Evolutionary conservation across 352 stramenopile genomes (phyloP).

Genomic region (Pythium guiyangense): DNA sequence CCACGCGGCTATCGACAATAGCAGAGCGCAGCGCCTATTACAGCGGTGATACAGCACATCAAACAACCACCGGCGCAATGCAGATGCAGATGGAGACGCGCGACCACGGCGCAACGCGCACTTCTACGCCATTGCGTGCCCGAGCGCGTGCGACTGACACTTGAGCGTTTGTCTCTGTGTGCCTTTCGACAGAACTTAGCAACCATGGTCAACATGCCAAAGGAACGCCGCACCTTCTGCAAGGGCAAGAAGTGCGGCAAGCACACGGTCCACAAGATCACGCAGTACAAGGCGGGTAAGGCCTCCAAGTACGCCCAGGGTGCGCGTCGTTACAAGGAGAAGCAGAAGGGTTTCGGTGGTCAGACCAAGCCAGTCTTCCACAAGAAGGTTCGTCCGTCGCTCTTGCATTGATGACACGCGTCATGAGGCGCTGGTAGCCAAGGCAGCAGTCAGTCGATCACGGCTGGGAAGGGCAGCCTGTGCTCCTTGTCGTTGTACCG

Average conservation of each 20-base stretch:
- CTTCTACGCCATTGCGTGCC: not conserved
- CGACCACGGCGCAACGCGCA: not conserved
- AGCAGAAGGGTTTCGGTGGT: slow-evolving; percentile 99
- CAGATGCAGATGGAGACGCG: not conserved
- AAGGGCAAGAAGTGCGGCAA: slow-evolving; percentile 99
- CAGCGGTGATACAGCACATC: too few relatives aligned
- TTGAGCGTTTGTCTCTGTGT: not conserved
- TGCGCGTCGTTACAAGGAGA: slow-evolving; percentile 97
- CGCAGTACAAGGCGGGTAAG: slow-evolving; percentile 99
- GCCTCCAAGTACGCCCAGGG: slow-evolving; percentile 99
- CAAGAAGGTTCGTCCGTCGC: slow-evolving; percentile 91
- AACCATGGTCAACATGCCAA: slow-evolving; percentile 99
- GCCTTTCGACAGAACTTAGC: slow-evolving; percentile 48
- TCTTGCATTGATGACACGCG: too few relatives aligned
- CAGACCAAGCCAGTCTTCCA: slow-evolving; percentile 99
- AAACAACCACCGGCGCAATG: not conserved
- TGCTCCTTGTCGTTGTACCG: too few relatives aligned
- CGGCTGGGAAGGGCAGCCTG: not conserved
- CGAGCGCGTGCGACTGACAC: not conserved
- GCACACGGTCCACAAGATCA: slow-evolving; percentile 99
- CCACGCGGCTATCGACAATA: too few relatives aligned
- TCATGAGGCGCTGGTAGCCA: too few relatives aligned
- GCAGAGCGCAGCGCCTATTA: too few relatives aligned
- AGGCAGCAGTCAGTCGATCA: too few relatives aligned
- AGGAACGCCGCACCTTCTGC: slow-evolving; percentile 99